A percentile compares a stretch with the other conserved stretches of the same genome.
Conservation (phyloP, 345 rosid species). For the Eucalyptus marginata region DNA sequence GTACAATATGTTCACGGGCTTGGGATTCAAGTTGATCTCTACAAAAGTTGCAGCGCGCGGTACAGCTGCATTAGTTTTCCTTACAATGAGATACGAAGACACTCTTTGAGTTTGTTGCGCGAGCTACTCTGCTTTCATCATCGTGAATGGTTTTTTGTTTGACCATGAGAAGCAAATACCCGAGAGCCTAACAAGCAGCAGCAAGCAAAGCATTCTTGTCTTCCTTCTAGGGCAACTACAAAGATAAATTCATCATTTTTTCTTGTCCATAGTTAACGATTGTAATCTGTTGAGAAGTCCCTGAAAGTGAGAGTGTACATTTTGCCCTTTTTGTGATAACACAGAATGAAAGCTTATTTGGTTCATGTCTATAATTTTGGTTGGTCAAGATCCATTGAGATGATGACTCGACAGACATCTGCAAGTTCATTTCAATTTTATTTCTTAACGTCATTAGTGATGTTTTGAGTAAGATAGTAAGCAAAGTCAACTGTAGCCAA, state of each 20-base stretch:
- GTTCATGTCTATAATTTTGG: neutral
- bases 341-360: neutral
- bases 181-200: neutral
- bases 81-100: neutral
- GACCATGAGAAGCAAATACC: neutral
- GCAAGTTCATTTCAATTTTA: neutral
- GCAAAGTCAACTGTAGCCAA: neutral
- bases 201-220: neutral
- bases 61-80: neutral
- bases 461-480: neutral
- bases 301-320: neutral
- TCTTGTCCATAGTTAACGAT: neutral
- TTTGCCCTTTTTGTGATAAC: neutral
- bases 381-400: neutral
- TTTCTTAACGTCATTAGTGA: neutral
- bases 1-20: neutral
- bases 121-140: neutral
- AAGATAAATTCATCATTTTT: neutral
- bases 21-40: neutral
- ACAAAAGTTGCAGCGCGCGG: neutral
- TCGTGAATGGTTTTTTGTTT: neutral
- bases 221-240: neutral
- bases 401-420: neutral
- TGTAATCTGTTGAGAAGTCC: neutral
- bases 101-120: neutral